A percentile compares a stretch with the other conserved stretches of the same genome.
Conservation (phyloP, 164 flowering plant genomes). For the Chimonanthus praecox region DNA sequence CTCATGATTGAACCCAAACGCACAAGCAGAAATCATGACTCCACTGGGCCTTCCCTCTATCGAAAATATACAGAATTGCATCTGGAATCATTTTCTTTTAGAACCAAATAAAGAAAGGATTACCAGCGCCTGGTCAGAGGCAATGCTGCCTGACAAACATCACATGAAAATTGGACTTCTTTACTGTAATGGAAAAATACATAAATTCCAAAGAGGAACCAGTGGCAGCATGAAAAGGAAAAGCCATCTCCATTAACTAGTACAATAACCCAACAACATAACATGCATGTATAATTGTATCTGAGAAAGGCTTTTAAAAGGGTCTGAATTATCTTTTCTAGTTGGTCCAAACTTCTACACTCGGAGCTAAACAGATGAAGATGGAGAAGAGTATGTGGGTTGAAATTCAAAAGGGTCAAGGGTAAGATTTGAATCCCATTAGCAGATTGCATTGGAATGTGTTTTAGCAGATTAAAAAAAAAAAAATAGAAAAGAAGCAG, state of each 20-base stretch:
- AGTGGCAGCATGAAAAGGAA: no score
- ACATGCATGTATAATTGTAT: not conserved
- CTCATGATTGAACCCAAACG: no score
- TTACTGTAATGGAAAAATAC: not conserved
- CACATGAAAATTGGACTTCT: conserved; percentile 2
- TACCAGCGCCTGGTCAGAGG: not conserved
- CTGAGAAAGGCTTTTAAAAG: not conserved
- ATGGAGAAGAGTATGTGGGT: not conserved
- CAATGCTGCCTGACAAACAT: conserved; percentile 1
- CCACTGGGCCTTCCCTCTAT: no score
- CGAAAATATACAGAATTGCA: not conserved
- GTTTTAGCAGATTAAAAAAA: not conserved
- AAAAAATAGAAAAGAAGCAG: not conserved
- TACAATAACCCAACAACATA: no score
- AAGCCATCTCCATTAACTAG: not conserved
- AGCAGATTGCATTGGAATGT: not conserved
- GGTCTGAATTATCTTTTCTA: not conserved
- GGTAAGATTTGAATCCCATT: not conserved
- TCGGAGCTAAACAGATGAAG: not conserved
- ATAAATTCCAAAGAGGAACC: not conserved
- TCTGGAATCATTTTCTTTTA: not conserved
- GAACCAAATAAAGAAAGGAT: not conserved
- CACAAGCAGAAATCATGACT: no score
- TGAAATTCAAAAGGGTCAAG: not conserved
- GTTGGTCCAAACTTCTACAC: not conserved